Percentiles rank a stretch among this genome's conserved stretches.
Evolutionary conservation across 1,284 basidiomycete genomes (phyloP).

Genomic region (Peniophora sp.): DNA sequence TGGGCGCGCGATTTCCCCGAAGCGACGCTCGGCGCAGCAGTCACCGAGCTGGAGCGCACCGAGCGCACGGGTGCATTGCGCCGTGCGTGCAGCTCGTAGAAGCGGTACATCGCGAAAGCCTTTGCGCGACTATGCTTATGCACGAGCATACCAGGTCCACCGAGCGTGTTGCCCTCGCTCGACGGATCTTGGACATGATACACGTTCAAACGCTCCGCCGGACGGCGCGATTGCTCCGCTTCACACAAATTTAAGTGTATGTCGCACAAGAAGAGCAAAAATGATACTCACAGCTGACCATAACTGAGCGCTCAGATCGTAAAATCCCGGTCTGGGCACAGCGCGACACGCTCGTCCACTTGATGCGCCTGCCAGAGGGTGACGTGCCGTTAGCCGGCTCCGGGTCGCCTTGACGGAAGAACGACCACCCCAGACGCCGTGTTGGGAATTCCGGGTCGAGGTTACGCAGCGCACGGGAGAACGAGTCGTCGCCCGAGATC

Average conservation of each 20-base stretch:
- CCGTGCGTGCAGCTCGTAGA: slow-evolving; percentile 32
- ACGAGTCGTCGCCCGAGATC: slow-evolving; percentile 49
- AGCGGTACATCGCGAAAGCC: slow-evolving; percentile 69
- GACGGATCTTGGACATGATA: slow-evolving; percentile 42
- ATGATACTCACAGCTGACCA: slow-evolving; percentile 35
- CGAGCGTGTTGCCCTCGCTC: slow-evolving; percentile 26
- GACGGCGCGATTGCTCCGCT: slow-evolving; percentile 45
- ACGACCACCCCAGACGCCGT: slow-evolving; percentile 52
- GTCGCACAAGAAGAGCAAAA: slow-evolving; percentile 3
- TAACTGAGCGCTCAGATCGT: slow-evolving; percentile 45
- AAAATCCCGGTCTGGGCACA: slow-evolving; percentile 60
- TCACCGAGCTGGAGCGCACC: slow-evolving; percentile 7
- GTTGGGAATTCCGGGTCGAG: slow-evolving; percentile 41
- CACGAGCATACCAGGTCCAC: slow-evolving; percentile 58
- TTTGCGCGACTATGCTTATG: slow-evolving; percentile 72
- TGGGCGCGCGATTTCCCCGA: slow-evolving; percentile 16
- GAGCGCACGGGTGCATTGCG: slow-evolving; percentile 5
- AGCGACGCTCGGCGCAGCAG: neutral
- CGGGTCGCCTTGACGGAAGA: slow-evolving; percentile 25
- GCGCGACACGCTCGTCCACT: slow-evolving; percentile 44
- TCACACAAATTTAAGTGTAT: slow-evolving; percentile 12
- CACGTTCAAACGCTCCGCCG: slow-evolving; percentile 60
- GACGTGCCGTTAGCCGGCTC: slow-evolving; percentile 37
- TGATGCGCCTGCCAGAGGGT: slow-evolving; percentile 20
- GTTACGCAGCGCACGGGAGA: slow-evolving; percentile 40